Evolutionary conservation across 192 early-diverging fungal species (phyloP).

Genomic region (Backusella psychrophila): DNA sequence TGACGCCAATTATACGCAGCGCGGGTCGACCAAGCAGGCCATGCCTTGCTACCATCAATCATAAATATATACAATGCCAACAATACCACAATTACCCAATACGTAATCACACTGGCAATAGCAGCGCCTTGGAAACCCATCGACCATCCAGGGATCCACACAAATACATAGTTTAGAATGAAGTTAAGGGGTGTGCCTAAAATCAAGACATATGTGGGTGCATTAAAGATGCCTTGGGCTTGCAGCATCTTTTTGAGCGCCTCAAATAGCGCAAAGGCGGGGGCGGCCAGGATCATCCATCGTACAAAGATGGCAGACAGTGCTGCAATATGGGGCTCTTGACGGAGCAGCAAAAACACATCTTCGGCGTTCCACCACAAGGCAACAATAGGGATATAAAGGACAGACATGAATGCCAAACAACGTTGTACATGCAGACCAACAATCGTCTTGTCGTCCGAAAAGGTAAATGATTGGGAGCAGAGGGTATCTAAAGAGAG

Average conservation of each 20-base stretch:
- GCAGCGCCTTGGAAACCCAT: constrained; percentile 73
- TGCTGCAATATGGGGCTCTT: constrained; percentile 66
- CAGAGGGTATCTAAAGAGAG: constrained; percentile 76
- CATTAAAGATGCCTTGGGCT: constrained; percentile 72
- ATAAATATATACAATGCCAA: constrained; percentile 52
- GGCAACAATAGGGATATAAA: constrained; percentile 65
- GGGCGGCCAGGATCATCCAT: constrained; percentile 65
- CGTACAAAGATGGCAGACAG: constrained; percentile 65
- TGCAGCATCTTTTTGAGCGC: constrained; percentile 84
- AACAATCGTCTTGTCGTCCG: constrained; percentile 56
- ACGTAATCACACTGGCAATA: constrained; percentile 62
- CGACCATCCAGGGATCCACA: constrained; percentile 46
- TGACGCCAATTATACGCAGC: constrained; percentile 39
- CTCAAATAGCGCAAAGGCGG: constrained; percentile 78
- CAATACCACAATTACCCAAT: constrained; percentile 56
- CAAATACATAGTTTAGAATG: constrained; percentile 63
- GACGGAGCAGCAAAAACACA: constrained; percentile 69
- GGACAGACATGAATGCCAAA: constrained; percentile 66
- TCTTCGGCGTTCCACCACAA: constrained; percentile 68
- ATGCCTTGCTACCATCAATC: constrained; percentile 55
- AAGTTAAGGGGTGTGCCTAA: constrained; percentile 63
- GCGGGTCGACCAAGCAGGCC: constrained; percentile 68
- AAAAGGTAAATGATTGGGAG: constrained; percentile 67
- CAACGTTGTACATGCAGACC: constrained; percentile 79
- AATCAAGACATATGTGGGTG: constrained; percentile 65